Evolutionary conservation across 306 rosid genomes (phyloP).

Genomic region (Inga laurina): DNA sequence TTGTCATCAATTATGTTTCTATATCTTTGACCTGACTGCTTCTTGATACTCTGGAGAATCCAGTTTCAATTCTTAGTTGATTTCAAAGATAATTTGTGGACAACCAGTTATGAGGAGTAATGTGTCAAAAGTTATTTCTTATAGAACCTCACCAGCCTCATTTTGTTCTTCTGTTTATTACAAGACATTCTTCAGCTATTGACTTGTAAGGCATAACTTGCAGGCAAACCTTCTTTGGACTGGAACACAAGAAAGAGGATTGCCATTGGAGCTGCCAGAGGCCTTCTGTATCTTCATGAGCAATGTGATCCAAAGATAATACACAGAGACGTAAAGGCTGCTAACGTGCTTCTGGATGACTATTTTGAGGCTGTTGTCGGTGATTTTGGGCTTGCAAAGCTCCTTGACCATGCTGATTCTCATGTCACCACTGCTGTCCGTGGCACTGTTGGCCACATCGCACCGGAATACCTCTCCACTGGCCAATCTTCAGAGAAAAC

Average conservation of each 20-base stretch:
- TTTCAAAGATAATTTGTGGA: background rate
- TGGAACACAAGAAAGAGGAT: slow-evolving; percentile 77
- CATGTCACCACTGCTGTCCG: slow-evolving; percentile 83
- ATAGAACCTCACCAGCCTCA: background rate
- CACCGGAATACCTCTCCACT: slow-evolving; percentile 77
- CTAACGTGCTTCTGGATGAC: slow-evolving; percentile 71
- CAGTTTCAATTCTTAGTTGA: background rate
- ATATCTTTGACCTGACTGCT: background rate
- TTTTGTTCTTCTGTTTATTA: background rate
- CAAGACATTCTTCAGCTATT: background rate
- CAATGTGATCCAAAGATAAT: slow-evolving; percentile 79
- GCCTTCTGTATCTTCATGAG: slow-evolving; percentile 69
- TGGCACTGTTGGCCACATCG: slow-evolving; percentile 78
- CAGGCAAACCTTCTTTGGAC: slow-evolving; percentile 72
- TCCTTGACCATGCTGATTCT: slow-evolving; percentile 70
- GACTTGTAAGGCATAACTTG: background rate
- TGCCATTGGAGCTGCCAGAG: slow-evolving; percentile 80
- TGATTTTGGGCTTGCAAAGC: slow-evolving; percentile 79
- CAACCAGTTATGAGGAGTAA: background rate
- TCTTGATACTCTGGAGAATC: background rate
- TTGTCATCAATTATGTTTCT: background rate
- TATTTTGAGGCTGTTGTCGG: slow-evolving; percentile 66
- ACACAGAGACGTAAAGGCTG: slow-evolving; percentile 78
- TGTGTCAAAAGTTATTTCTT: background rate
- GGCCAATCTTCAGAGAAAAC: slow-evolving; percentile 82